Evolutionary conservation across 257 asterid species (phyloP).

Genomic region (Scutellaria barbata): DNA sequence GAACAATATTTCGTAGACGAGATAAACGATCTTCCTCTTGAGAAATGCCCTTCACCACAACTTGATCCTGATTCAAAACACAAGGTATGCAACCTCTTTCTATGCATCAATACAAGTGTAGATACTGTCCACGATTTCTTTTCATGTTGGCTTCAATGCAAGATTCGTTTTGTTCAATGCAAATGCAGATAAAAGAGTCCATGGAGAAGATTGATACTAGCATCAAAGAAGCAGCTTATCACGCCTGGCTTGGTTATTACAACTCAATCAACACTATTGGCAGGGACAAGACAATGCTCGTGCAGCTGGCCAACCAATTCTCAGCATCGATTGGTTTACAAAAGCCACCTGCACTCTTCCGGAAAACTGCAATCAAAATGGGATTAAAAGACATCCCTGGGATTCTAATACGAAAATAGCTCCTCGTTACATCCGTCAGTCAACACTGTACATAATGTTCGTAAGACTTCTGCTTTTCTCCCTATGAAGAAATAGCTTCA

Average conservation of each 20-base stretch:
- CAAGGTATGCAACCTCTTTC: slow-evolving; percentile 54
- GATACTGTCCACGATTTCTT: slow-evolving; percentile 3
- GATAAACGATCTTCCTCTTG: slow-evolving; percentile 74
- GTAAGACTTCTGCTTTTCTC: neutral
- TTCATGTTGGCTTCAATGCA: neutral
- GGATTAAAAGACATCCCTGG: slow-evolving; percentile 86
- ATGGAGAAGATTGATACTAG: slow-evolving; percentile 67
- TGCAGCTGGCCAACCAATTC: slow-evolving; percentile 75
- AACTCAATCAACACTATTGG: slow-evolving; percentile 70
- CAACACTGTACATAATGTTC: slow-evolving; percentile 17
- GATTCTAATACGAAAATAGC: slow-evolving; percentile 61
- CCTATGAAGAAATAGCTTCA: neutral
- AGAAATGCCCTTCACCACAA: slow-evolving; percentile 52
- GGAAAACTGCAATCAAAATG: slow-evolving; percentile 85
- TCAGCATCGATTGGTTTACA: slow-evolving; percentile 79
- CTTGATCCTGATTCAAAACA: slow-evolving; percentile 51
- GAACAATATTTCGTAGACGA: slow-evolving; percentile 85
- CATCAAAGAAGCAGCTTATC: slow-evolving; percentile 85
- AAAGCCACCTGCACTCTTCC: slow-evolving; percentile 71
- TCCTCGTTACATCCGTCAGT: neutral
- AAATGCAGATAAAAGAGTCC: slow-evolving; percentile 63
- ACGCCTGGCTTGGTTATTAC: slow-evolving; percentile 92
- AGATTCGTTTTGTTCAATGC: slow-evolving; percentile 1
- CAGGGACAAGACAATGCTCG: slow-evolving; percentile 84
- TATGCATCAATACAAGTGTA: slow-evolving; percentile 12